These are phyloP conservation scores for Apophysomyces ossiformis DNA, from an alignment of 371 early-diverging fungal species.

Conservation along the genomic window DNA sequence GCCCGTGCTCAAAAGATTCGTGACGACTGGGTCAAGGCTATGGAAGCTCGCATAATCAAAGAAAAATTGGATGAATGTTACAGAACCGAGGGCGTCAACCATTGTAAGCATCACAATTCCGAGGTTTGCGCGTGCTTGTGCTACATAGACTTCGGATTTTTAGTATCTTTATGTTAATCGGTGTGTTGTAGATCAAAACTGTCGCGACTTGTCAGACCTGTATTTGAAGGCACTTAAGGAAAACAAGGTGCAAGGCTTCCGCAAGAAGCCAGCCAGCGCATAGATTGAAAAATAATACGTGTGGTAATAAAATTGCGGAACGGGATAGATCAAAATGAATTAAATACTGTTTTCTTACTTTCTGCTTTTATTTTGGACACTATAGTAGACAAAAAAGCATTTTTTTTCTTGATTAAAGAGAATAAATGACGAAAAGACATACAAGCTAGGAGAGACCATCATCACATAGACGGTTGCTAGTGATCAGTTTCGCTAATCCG, in stretches of 20 bases:
- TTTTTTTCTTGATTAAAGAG: no score
- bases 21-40: slow-evolving; percentile 84
- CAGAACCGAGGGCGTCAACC: slow-evolving; percentile 83
- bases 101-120: slow-evolving; percentile 57
- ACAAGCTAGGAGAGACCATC: no score
- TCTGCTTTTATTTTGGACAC: not conserved
- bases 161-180: not conserved
- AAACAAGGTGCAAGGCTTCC: slow-evolving; percentile 56
- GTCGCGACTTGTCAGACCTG: slow-evolving; percentile 54
- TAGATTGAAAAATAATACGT: slow-evolving; percentile 6
- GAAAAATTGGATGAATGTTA: slow-evolving; percentile 80
- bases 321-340: not conserved
- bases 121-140: not conserved
- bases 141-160: not conserved
- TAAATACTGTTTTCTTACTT: not conserved
- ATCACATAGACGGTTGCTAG: no score
- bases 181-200: slow-evolving; percentile 38
- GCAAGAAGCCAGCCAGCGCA: slow-evolving; percentile 34
- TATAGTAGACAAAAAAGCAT: not conserved
- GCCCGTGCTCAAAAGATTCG: slow-evolving; percentile 79
- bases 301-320: not conserved
- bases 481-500: no score
- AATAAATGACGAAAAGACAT: no score
- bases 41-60: slow-evolving; percentile 81
- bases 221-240: slow-evolving; percentile 49